These are phyloP conservation scores for Saccharomyces hybrid DNA, from an alignment of 1,139 yeast genomes.

Conservation along the genomic window DNA sequence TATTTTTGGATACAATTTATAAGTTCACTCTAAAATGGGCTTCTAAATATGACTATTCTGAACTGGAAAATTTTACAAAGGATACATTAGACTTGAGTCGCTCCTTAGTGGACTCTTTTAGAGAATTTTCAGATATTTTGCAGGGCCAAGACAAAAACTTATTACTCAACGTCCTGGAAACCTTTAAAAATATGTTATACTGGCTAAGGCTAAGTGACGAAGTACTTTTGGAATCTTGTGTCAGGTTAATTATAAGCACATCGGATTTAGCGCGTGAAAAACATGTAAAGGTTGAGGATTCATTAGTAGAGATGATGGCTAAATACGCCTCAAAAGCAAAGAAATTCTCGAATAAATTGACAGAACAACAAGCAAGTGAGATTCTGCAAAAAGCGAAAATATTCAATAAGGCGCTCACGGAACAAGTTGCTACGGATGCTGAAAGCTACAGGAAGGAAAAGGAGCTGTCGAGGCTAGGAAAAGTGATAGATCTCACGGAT, in stretches of 20 bases:
- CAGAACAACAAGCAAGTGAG: slow-evolving; percentile 51
- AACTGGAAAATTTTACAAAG: slow-evolving; percentile 71
- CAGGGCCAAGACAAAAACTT: slow-evolving; percentile 31
- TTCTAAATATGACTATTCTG: slow-evolving; percentile 44
- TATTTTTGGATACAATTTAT: slow-evolving; percentile 60
- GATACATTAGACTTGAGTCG: slow-evolving; percentile 79
- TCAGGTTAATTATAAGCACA: slow-evolving; percentile 57
- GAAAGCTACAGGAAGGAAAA: slow-evolving; percentile 35
- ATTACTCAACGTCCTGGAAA: slow-evolving; percentile 32
- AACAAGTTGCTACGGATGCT: slow-evolving; percentile 42
- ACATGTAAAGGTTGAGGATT: slow-evolving; percentile 41
- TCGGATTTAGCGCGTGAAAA: slow-evolving; percentile 55
- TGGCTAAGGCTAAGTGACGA: slow-evolving; percentile 81
- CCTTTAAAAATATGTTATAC: slow-evolving; percentile 56
- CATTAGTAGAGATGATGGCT: slow-evolving; percentile 47
- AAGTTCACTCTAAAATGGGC: slow-evolving; percentile 72
- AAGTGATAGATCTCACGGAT: slow-evolving; percentile 1
- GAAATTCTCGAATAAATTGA: slow-evolving; percentile 55
- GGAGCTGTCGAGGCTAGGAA: slow-evolving; percentile 11
- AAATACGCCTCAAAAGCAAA: slow-evolving; percentile 60
- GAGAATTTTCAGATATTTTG: slow-evolving; percentile 42
- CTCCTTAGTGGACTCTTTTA: slow-evolving; percentile 54
- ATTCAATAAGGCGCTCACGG: slow-evolving; percentile 48
- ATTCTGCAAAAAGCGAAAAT: slow-evolving; percentile 51
- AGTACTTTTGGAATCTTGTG: slow-evolving; percentile 67